Conservation (phyloP, 108 stramenopile genomes). For the Pseudonitzschia multistriata region DNA sequence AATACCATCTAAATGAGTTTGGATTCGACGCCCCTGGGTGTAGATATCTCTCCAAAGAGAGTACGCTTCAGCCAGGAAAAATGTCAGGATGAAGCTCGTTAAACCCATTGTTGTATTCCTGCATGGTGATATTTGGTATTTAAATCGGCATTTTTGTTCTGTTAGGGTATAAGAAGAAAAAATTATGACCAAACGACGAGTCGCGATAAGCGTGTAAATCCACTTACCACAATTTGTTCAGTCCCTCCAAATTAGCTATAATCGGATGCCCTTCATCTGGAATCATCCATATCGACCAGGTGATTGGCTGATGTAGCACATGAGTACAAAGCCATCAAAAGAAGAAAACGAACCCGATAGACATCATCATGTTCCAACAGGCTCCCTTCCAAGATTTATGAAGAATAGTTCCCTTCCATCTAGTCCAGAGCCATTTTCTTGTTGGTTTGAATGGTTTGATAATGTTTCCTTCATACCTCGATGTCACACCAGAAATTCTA, state of each 20-base stretch:
- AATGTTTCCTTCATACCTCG: constrained; percentile 11
- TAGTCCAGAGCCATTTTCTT: not conserved
- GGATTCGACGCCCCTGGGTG: constrained; percentile 17
- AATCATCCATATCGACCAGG: constrained; percentile 13
- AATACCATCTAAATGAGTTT: constrained; percentile 36
- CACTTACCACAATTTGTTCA: constrained; percentile 9
- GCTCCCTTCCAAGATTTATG: constrained; percentile 13
- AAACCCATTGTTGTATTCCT: constrained; percentile 27
- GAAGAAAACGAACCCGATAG: not conserved
- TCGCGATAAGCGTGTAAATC: constrained; percentile 26
- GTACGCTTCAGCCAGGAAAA: constrained; percentile 47
- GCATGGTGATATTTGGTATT: not conserved
- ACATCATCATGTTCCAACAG: constrained; percentile 4
- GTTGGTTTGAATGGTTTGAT: constrained; percentile 15
- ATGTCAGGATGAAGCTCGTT: constrained; percentile 51
- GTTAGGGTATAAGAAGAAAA: not conserved
- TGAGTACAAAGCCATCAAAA: not conserved
- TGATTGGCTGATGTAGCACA: not conserved
- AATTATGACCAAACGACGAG: not conserved
- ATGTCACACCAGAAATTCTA: constrained; percentile 10
- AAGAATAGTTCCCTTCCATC: constrained; percentile 18
- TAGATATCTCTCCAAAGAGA: constrained; percentile 41
- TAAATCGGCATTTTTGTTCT: not conserved
- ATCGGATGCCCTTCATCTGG: constrained; percentile 1
- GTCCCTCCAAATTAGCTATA: not conserved